Percentiles rank a stretch among this genome's conserved stretches.
Evolutionary conservation across 1,284 basidiomycete species (phyloP).

Genomic region (Irpex rosettiformis): DNA sequence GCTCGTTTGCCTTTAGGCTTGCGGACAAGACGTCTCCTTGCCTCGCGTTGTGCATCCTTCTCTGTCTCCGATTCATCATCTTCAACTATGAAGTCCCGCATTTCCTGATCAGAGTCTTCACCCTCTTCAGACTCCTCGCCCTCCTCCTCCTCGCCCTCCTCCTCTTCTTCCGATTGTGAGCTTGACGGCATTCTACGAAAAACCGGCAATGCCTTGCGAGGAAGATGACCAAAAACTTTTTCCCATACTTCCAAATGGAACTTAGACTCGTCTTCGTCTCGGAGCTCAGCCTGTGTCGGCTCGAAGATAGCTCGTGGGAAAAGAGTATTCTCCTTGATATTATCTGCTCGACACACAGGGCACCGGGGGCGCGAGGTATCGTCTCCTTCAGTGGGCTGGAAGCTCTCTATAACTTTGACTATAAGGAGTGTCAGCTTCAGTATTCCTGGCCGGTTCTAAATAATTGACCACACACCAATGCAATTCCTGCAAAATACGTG

Average conservation of each 20-base stretch:
- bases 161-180: neutral
- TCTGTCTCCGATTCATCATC: slow-evolving; percentile 40
- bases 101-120: slow-evolving; percentile 37
- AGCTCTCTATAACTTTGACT: neutral
- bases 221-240: slow-evolving; percentile 5
- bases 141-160: slow-evolving; percentile 23
- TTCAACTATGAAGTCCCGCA: slow-evolving; percentile 53
- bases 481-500: slow-evolving; percentile 53
- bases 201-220: slow-evolving; percentile 8
- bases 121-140: slow-evolving; percentile 29
- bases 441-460: neutral
- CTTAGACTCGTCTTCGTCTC: slow-evolving; percentile 18
- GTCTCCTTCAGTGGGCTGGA: neutral
- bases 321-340: slow-evolving; percentile 37
- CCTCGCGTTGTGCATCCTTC: slow-evolving; percentile 34
- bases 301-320: slow-evolving; percentile 49
- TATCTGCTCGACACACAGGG: slow-evolving; percentile 43
- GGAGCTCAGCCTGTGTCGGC: slow-evolving; percentile 43
- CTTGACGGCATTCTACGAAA: neutral
- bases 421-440: neutral
- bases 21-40: slow-evolving; percentile 31
- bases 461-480: slow-evolving; percentile 34
- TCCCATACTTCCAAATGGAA: slow-evolving; percentile 13
- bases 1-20: slow-evolving; percentile 23
- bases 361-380: slow-evolving; percentile 23